Base-by-base conservation (phyloP, 345 rosid genomes). In the Cardamine resedifolia region DNA sequence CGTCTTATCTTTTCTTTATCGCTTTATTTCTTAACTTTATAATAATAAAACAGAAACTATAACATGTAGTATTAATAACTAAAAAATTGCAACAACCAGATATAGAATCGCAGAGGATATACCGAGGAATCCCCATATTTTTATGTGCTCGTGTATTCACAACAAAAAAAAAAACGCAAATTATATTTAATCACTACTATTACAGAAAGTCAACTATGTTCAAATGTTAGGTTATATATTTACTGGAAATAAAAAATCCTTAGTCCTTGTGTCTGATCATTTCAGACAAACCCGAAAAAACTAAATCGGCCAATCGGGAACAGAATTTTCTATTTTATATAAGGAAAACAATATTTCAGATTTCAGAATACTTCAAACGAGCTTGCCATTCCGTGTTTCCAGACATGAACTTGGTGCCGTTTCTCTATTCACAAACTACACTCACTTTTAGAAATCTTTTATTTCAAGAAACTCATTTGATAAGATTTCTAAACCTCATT, bases 201-300 rank as follows among this genome's bases (percentile, higher is more conserved):
- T 20, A 68, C 48, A 51, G 3, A 74, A 75, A 68, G 74, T 75
- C 78, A 75, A 75, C 78, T 60, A 59, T 33, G 23, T 68, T 60
- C 57, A 62, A 18, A 75, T 52, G 70, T 68, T 66, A 10, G 49
- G 27, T 60, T 61, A n/a, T n/a, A n/a, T n/a, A 16, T 58, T 66
- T 58, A 58, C 55, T 48, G 6, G 27, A 36, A 16, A 50, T 0
- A 36, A 59, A 7, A 8, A 12, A 6, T 4, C 52, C 0, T 3
- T 28, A 4, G 11, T 50, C 38, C 12, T 5, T 31, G 43, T 73
- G 66, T 59, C 74, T 61, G 70, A 68, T 75, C 33, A 24, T 18
- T 75, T 68, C 74, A 68, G 79, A 68, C 79, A 75, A 61, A 64
- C n/a, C n/a, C n/a, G n/a, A n/a, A n/a, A n/a, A n/a, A n/a, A n/a